phyloP scores from a whole-genome alignment of 768 basidiomycete genomes.

The Boletus tomentosulus region DNA sequence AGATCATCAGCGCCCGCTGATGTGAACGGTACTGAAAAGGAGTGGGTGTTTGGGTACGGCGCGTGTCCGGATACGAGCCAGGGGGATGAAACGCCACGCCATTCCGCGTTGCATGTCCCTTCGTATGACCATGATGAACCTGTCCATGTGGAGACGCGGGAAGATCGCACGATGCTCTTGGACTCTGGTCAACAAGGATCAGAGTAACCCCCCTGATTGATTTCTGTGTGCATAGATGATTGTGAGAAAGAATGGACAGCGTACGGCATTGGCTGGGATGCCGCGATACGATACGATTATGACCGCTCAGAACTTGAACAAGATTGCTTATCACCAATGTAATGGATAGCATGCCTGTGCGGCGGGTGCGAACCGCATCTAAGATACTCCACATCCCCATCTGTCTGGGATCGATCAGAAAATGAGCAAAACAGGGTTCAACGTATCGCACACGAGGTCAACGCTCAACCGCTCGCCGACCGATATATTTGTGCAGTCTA shows the following conservation, averaged over 20 bases:
- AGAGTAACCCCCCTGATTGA: constrained; percentile 12
- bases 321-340: neutral
- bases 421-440: neutral
- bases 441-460: neutral
- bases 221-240: constrained; percentile 3
- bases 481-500: neutral
- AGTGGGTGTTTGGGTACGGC: constrained; percentile 41
- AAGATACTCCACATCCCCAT: neutral
- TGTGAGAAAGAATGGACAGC: constrained; percentile 3
- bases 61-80: constrained; percentile 29
- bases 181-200: constrained; percentile 12
- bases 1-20: constrained; percentile 23
- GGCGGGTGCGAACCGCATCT: neutral
- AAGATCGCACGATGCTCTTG: constrained; percentile 28
- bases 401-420: neutral
- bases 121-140: constrained; percentile 23
- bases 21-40: constrained; percentile 31
- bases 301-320: neutral
- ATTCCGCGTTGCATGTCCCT: constrained; percentile 28
- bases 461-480: neutral
- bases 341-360: constrained; percentile 2
- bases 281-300: constrained; percentile 11
- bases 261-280: neutral
- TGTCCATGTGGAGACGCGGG: constrained; percentile 17
- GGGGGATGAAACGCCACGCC: constrained; percentile 46